Evolutionary conservation across 176 grass and related monocot genomes (phyloP), one percentile per base, ranked within the genome.

Genomic region (Tillandsia leiboldiana): DNA sequence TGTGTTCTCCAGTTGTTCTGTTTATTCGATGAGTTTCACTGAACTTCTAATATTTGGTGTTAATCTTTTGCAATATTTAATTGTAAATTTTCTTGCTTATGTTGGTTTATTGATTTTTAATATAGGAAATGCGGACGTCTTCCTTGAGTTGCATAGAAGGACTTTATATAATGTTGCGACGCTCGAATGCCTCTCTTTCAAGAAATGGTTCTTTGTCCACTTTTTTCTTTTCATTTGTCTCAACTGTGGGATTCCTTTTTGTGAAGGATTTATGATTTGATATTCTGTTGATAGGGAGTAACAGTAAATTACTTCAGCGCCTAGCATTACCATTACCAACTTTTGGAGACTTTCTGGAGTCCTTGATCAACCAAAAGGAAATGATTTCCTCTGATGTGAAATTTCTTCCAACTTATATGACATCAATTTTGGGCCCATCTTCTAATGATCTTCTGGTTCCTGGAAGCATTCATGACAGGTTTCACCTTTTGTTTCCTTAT

Each of bases 391-490:
- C 89, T 9, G 86, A 96, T 64, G 66, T 76, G 22, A 80, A 24
- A 67, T 96, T 89, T 89, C 81, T 92, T 68, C 73, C 78, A 76
- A 79, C 86, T 63, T 96, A 83, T 92, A 77, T 96, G 51, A 77
- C 83, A 2, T 91, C 93, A 64, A 81, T 92, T 70, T 73, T 96
- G 62, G 77, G 83, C 76, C 76, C 72, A 62, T 85, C 86, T 51
- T 50, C 29, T 73, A 54, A 92, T 33, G 77, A 92, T 62, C 59
- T 92, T 11, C 58, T 85, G 67, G 73, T 91, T 77, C 88, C 88
- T 58, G 73, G 85, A 49, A 68, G 76, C 67, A 79, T 89, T 85
- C 83, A 89, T 23, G 77, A 92, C 69, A 92, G 88, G 88, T 96
- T 62, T 26, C 57, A 9, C 0, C 26, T 27, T 2, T 67, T 74